These are phyloP conservation scores for Trichosporon sp. DNA, from an alignment of 1,284 basidiomycete species.

Conservation along the genomic window DNA sequence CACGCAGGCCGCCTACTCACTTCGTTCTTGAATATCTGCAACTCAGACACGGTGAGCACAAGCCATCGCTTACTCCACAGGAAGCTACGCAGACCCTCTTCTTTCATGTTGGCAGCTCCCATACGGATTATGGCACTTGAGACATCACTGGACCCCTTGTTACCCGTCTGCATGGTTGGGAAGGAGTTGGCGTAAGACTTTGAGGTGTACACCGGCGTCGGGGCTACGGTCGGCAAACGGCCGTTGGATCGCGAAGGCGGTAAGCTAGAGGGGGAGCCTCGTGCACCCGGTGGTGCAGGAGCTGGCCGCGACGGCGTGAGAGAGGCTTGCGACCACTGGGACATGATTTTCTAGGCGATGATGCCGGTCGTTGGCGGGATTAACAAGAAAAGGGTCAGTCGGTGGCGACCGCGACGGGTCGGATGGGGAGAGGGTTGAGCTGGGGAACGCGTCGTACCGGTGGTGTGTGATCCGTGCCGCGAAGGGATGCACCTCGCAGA, in stretches of 20 bases:
- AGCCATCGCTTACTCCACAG: constrained; percentile 93
- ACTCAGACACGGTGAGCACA: constrained; percentile 75
- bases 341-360: constrained; percentile 30
- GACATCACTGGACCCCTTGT: constrained; percentile 23
- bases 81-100: constrained; percentile 79
- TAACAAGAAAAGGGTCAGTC: neutral
- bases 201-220: constrained; percentile 31
- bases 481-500: neutral
- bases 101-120: constrained; percentile 79
- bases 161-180: constrained; percentile 35
- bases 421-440: neutral
- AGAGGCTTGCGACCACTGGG: constrained; percentile 39
- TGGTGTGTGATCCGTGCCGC: neutral
- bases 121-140: constrained; percentile 40
- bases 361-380: too few relatives aligned
- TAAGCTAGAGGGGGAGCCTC: constrained; percentile 24
- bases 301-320: constrained; percentile 50
- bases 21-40: constrained; percentile 91
- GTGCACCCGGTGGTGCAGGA: constrained; percentile 42
- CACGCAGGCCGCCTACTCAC: constrained; percentile 61
- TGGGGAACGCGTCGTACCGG: neutral
- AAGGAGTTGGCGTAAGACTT: constrained; percentile 45
- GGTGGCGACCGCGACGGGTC: neutral
- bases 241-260: constrained; percentile 18
- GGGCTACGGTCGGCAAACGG: neutral